Evolutionary conservation across 2,329 filamentous ascomycete genomes (phyloP), one percentile per base, ranked within the genome.

Genomic region (Fusarium sp.): DNA sequence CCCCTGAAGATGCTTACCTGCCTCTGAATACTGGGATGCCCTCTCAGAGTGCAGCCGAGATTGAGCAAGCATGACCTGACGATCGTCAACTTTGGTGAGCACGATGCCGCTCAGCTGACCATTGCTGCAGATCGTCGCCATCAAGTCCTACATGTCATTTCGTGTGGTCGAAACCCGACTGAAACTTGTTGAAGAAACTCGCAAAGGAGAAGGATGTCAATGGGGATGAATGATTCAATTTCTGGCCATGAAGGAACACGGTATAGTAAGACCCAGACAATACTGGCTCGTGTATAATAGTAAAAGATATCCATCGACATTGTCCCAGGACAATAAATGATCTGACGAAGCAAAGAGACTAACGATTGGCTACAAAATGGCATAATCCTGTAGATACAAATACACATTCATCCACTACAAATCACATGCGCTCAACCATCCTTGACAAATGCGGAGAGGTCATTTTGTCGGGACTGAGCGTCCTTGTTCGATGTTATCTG

Each of bases 401-500:
- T 13, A 4, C 7, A 17, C 10, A 30, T 19, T 13, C 3, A 13
- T 32, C 33, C 15, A 35, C 45, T 37, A 13, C 40, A 47, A 47
- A 54, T 54, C 61, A 60, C 61, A 65, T 65, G 33, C 54, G 17
- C 15, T 26, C 14, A 11, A 47, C 44, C 30, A 32, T 20, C 9
- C 8, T 45, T 24, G 14, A 28, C 20, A 24, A 48, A 17, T n/a
- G 44, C 44, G 43, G 26, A 24, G 35, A 30, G 14, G 30, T 26
- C 28, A 9, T 35, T 57, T 51, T 43, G 41, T 63, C 62, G 66
- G 66, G 62, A 68, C 24, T 45, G 33, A 37, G 59, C 63, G 58
- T 45, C 55, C 60, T 68, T 68, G 65, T 68, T 64, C 62, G 62
- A 70, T 70, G 44, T 49, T 39, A 52, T 59, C 66, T 51, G 66